Evolutionary conservation across 2,329 filamentous ascomycete species (phyloP).

Genomic region (Xylariomycetidae sp.): DNA sequence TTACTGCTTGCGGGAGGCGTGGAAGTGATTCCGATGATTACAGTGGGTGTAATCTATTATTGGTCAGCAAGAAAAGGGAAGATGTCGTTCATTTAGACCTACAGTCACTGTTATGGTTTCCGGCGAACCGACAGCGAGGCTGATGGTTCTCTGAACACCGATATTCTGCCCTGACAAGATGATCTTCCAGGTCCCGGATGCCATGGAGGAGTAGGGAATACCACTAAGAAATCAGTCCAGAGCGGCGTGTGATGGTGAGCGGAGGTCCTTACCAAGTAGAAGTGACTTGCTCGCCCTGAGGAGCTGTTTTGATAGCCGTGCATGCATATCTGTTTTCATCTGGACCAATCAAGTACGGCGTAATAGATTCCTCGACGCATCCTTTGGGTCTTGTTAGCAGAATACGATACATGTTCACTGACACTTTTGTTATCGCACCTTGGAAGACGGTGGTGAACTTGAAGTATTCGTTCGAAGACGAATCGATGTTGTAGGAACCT

Average conservation of each 20-base stretch:
- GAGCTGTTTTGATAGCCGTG: constrained; percentile 29
- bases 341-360: constrained; percentile 30
- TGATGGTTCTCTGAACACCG: constrained; percentile 31
- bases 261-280: constrained; percentile 33
- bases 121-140: constrained; percentile 28
- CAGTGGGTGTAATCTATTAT: constrained; percentile 32
- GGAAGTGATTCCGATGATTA: constrained; percentile 31
- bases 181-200: constrained; percentile 32
- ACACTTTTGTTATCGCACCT: constrained; percentile 20
- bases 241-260: no score
- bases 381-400: no score
- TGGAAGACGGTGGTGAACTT: constrained; percentile 35
- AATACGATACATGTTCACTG: no score
- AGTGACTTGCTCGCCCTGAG: constrained; percentile 28
- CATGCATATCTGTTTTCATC: constrained; percentile 30
- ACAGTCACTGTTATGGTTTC: constrained; percentile 30
- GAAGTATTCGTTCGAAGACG: constrained; percentile 32
- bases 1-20: constrained; percentile 32
- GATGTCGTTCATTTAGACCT: constrained; percentile 6
- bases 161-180: constrained; percentile 31
- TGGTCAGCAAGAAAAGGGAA: background rate
- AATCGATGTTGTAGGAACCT: constrained; percentile 34
- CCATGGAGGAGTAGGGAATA: constrained; percentile 33
- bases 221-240: no score
- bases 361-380: constrained; percentile 29